Conservation (phyloP, 176 grass and related monocot genomes). For the Bromus sterilis region DNA sequence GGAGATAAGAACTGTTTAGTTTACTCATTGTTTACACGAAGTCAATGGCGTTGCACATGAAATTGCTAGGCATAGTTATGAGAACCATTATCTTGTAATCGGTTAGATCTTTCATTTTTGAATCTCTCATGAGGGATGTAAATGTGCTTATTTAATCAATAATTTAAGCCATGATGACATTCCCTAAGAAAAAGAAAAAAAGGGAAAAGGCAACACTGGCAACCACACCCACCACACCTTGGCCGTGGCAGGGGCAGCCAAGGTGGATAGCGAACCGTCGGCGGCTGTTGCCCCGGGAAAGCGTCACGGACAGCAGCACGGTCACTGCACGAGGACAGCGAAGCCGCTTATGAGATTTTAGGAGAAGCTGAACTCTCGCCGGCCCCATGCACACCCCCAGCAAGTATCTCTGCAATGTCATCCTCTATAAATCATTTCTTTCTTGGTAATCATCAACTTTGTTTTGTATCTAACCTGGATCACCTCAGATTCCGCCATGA, state of each 20-base stretch:
- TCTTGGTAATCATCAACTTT: neutral
- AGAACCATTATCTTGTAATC: no score
- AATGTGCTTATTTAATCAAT: no score
- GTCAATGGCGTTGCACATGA: no score
- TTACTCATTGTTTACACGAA: no score
- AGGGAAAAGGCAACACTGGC: no score
- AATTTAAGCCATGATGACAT: no score
- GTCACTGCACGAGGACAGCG: neutral
- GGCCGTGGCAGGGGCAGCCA: neutral
- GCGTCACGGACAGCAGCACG: neutral
- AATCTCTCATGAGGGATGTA: no score
- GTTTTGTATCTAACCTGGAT: slow-evolving; percentile 1
- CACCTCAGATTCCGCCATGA: neutral
- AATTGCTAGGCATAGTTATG: no score
- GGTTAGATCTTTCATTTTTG: no score
- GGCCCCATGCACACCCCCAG: neutral
- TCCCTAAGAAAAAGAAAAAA: no score
- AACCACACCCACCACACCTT: neutral
- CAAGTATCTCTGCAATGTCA: neutral
- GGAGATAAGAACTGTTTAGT: no score
- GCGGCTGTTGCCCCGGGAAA: neutral
- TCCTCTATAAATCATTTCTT: neutral
- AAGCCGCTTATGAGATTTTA: neutral
- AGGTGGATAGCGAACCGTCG: neutral
- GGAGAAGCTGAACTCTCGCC: neutral